Evolutionary conservation across 2,329 filamentous ascomycete species (phyloP), one percentile per base, ranked within the genome.

Genomic region (Periconia sp.): DNA sequence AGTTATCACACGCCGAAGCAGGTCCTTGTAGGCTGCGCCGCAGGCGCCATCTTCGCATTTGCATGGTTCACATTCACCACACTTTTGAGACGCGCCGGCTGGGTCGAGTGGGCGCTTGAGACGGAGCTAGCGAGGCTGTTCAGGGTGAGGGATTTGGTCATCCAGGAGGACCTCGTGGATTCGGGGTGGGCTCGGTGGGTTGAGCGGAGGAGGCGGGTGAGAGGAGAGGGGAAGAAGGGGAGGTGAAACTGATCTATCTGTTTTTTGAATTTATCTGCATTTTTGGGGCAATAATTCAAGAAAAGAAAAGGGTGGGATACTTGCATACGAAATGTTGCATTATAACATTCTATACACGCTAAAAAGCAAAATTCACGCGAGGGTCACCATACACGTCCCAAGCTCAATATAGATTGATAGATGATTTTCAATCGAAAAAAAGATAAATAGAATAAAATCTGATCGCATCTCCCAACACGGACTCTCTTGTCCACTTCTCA

Each of bases 141-240:
- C 45, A 82, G 93, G 54, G 78, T 96, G 45, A 82, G 94, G 55
- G 94, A 99, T 74, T 76, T 99, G 57, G 85, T 95, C 13, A 81
- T 95, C 7, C 88, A 89, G 70, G 93, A 97, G 75, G 93, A 97
- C 74, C 76, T 96, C 63, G 88, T 88, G 33, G 91, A 96, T 77
- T 88, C 92, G 41, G 94, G 94, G 2, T 99, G 93, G 93, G 90
- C 92, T 75, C 88, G 90, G 70, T 97, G 92, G 91, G 87, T 93
- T 73, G 78, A 80, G 46, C 72, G 76, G 51, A 76, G 76, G 52
- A 15, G 51, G 52, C 65, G 60, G 53, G 63, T 61, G 37, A 58
- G 54, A 18, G 60, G 60, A 2, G 68, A 68, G 45, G 55, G 57
- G 46, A 70, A 69, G 61, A 69, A 69, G 49, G 53, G 43, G 33